Evolutionary conservation across 1,284 basidiomycete genomes (phyloP), one percentile per base, ranked within the genome.

Genomic region (Anthracocystis walkeri): DNA sequence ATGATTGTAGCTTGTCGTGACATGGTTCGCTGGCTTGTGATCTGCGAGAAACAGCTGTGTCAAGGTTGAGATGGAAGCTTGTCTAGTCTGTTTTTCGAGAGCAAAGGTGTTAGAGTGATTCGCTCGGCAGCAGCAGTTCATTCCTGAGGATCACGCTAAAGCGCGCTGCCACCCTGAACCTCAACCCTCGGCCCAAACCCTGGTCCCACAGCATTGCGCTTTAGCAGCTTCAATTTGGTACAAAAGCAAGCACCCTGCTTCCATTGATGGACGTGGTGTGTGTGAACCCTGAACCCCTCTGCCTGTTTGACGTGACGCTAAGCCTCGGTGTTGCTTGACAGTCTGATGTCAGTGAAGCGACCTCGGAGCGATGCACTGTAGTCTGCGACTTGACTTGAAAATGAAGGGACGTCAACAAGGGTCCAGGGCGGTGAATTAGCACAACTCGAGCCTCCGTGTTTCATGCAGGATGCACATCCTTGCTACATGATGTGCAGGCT

Each of bases 171-270:
- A 40, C 51, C 25, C 38, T 31, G 20, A 35, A 53, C 29, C 58
- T 61, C 44, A 58, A 67, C 65, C 65, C 65, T 67, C 14, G 40
- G 46, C 59, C 65, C 65, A 52, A 58, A 67, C 58, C 65, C 65
- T 62, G 20, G 12, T 62, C 20, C 59, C 63, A 59, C 45, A 49
- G 12, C 33, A 18, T 4, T 29, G 29, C 29, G 29, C 29, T 29
- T 29, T 29, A 5, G 50, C 21, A 51, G 16, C 7, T 14, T 12
- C 7, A 35, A 14, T 35, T 35, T 35, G 33, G 33, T 35, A 35
- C 33, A 12, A 35, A 10, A 35, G 35, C 35, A 38, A 14, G 35
- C 35, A 38, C 35, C 35, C 12, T 16, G 35, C 35, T 38, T n/a
- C 35, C 4, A 38, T 14, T 12, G 14, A 10, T 33, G 35, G 35